These are phyloP conservation scores for Garcileccinum viscosum DNA, from an alignment of 1,284 basidiomycete genomes.

Conservation along the genomic window DNA sequence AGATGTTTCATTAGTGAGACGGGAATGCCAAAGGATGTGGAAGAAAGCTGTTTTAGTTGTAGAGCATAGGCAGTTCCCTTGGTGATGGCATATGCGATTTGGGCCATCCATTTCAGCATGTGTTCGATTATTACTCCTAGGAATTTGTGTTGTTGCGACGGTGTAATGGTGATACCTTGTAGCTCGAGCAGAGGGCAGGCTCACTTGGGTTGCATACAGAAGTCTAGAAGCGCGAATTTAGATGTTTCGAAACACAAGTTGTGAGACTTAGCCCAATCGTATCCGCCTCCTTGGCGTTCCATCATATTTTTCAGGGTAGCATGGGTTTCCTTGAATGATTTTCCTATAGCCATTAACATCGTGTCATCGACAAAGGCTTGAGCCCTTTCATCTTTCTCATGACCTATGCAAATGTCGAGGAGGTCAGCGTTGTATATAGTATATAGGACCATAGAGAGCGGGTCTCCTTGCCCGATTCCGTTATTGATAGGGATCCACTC, in stretches of 20 bases:
- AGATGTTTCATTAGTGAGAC: too few relatives aligned
- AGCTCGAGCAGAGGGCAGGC: neutral
- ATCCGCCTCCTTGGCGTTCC: neutral
- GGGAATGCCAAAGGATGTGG: too few relatives aligned
- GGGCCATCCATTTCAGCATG: too few relatives aligned
- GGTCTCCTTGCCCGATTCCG: neutral
- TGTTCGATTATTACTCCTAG: too few relatives aligned
- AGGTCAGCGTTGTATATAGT: neutral
- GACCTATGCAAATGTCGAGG: neutral
- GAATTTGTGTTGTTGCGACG: too few relatives aligned
- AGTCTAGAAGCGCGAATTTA: constrained; percentile 23
- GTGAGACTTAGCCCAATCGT: neutral
- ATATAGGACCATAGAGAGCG: too few relatives aligned
- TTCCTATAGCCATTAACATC: neutral
- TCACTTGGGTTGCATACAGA: neutral
- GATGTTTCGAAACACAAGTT: neutral
- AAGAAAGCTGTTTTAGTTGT: too few relatives aligned
- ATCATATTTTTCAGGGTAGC: neutral
- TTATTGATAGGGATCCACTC: neutral
- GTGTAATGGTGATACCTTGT: neutral
- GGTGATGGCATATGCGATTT: too few relatives aligned
- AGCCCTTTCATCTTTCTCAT: neutral
- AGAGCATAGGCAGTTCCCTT: too few relatives aligned
- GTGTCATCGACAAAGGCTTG: neutral
- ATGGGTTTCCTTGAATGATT: neutral